Evolutionary conservation across 768 basidiomycete genomes (phyloP).

Genomic region (Rhodotorula paludigena): DNA sequence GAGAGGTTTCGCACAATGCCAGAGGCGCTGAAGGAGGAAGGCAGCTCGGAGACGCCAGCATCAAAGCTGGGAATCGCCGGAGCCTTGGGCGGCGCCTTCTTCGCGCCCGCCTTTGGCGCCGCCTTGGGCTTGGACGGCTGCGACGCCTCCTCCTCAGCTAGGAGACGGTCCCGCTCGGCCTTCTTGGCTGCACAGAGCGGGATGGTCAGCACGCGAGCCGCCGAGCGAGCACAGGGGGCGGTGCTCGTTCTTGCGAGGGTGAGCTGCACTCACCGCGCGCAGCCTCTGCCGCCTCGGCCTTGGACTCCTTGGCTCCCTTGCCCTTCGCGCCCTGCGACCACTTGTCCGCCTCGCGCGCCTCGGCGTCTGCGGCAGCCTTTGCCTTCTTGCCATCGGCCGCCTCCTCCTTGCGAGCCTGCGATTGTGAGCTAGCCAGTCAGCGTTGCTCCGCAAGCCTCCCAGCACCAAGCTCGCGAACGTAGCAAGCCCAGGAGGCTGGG

Average conservation of each 20-base stretch:
- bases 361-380: neutral
- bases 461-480: no score
- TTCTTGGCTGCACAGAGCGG: constrained; percentile 29
- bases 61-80: constrained; percentile 41
- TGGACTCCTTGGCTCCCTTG: constrained; percentile 31
- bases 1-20: constrained; percentile 22
- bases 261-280: constrained; percentile 1
- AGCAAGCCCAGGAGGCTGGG: no score
- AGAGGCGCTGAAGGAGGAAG: constrained; percentile 18
- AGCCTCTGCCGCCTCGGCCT: constrained; percentile 19
- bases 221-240: neutral
- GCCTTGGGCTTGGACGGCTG: constrained; percentile 38
- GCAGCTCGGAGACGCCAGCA: constrained; percentile 3
- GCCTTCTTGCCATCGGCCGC: constrained; percentile 18
- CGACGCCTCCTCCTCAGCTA: constrained; percentile 42
- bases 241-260: neutral
- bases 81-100: constrained; percentile 37
- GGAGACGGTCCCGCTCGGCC: constrained; percentile 39
- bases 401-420: constrained; percentile 20
- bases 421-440: neutral
- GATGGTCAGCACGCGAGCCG: neutral
- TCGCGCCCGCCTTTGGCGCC: constrained; percentile 36
- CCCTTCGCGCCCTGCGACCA: constrained; percentile 41
- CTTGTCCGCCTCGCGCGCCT: constrained; percentile 37
- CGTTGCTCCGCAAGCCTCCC: neutral